These are phyloP conservation scores for Klebsormidium nitens DNA, from an alignment of 139 green algal genomes.

Conservation along the genomic window DNA sequence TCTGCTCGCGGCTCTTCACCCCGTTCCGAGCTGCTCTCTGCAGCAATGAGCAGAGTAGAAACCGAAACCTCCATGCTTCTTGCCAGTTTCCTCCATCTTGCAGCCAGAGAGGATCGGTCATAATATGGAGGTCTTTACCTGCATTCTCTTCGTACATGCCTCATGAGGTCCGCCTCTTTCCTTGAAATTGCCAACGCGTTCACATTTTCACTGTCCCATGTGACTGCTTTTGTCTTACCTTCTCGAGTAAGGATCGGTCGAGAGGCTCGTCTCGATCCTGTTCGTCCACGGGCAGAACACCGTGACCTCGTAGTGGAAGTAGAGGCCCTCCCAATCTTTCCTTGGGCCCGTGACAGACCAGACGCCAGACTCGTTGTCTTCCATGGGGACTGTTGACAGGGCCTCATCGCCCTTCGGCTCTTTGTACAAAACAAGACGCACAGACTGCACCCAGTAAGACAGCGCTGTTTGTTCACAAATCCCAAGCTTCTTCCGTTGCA, in stretches of 20 bases:
- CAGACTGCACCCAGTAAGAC: slow-evolving; percentile 17
- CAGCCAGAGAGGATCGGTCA: not conserved
- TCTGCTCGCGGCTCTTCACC: no score
- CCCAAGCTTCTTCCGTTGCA: no score
- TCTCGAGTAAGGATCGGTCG: slow-evolving; percentile 75
- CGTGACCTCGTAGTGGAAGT: slow-evolving; percentile 63
- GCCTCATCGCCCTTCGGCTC: slow-evolving; percentile 1
- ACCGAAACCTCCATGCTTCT: not conserved
- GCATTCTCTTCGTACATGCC: not conserved
- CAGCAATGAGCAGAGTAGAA: not conserved
- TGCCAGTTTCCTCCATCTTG: not conserved
- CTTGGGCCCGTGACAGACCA: slow-evolving; percentile 41
- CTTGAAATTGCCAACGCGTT: not conserved
- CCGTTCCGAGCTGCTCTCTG: no score
- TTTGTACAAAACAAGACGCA: slow-evolving; percentile 20
- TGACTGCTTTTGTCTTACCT: slow-evolving; percentile 6
- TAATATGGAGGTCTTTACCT: not conserved
- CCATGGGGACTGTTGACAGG: slow-evolving; percentile 2
- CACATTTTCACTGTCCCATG: not conserved
- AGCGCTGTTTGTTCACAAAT: no score
- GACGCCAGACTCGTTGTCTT: slow-evolving; percentile 32
- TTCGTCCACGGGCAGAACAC: slow-evolving; percentile 60
- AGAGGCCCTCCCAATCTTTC: slow-evolving; percentile 25
- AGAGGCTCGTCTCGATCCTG: slow-evolving; percentile 36
- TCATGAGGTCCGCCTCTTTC: not conserved